A percentile compares a stretch with the other conserved stretches of the same genome.
These are phyloP conservation scores for Apiospora hydei DNA, from an alignment of 2,329 filamentous ascomycete species.

Conservation along the genomic window DNA sequence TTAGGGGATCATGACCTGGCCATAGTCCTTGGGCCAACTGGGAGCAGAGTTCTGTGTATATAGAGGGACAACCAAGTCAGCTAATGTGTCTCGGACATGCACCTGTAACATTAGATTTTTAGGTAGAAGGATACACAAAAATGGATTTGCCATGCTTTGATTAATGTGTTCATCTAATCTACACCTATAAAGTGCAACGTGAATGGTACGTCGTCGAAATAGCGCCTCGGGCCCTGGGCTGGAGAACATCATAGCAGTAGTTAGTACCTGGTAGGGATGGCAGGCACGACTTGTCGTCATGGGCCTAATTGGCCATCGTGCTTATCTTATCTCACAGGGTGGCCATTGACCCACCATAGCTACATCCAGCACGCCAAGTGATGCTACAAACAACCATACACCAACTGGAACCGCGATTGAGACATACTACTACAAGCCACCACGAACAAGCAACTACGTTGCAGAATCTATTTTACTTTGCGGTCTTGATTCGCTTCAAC, in stretches of 20 bases:
- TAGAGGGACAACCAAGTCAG: not conserved
- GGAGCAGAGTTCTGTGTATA: not conserved
- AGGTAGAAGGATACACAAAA: not conserved
- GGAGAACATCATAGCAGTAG: not conserved
- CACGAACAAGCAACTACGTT: not conserved
- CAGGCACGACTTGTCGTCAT: not conserved
- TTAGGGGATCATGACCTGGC: not conserved
- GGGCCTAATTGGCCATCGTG: not conserved
- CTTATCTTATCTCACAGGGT: not conserved
- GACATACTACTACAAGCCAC: not conserved
- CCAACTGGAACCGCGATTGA: not conserved
- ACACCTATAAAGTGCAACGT: not conserved
- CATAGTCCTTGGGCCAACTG: constrained; percentile 4
- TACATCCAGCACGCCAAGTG: constrained; percentile 7
- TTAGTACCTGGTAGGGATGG: not conserved
- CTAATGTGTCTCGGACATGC: not conserved
- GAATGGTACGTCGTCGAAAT: not conserved
- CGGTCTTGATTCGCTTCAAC: not conserved
- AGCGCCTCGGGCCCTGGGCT: not conserved
- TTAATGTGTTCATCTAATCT: too few relatives aligned
- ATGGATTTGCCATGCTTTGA: constrained; percentile 2
- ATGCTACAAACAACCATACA: constrained; percentile 3
- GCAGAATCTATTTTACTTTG: not conserved
- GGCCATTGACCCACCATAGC: constrained; percentile 7
- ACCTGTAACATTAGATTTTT: not conserved